Evolutionary conservation across 1,284 basidiomycete species (phyloP), one percentile per base, ranked within the genome.

Genomic region (Ganoderma multipileum): DNA sequence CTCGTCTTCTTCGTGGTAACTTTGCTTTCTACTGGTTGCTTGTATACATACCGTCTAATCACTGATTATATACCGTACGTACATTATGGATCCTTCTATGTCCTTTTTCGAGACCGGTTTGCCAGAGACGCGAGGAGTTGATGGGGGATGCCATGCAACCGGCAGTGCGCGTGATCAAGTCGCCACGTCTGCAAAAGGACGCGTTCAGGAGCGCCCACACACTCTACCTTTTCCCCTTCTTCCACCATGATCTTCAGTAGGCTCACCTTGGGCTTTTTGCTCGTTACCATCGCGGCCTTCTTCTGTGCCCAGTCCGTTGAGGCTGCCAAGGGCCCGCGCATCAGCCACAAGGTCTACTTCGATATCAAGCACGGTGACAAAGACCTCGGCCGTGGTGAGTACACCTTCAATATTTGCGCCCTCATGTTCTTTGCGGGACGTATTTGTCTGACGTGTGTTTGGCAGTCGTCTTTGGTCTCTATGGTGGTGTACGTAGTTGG

Each of bases 271-370:
- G 84, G 86, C 58, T 85, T 93, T 69, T 75, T 93, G 70, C 78
- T 91, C 69, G 81, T 92, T 66, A 86, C 92, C 60, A 70, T 95
- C 68, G 86, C 86, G 18, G 89, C 92, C 0, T 83, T 95, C 74
- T 89, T 92, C 80, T 92, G 85, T 74, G 87, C 84, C 41, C 88
- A 87, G 76, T 86, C 85, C 61, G 92, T 83, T 23, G 91, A 93
- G 75, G 92, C 91, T n/a, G 86, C 86, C 18, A 94, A 92, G 74
- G 89, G 91, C 20, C 96, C 96, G 20, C 90, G 87, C 83, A 91
- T 98, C 77, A 97, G 96, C 62, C 83, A 94, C 88, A 95, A 93
- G 83, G 93, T 98, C 76, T 98, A 91, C 86, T 98, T 98, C 77
- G 96, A 98, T 81, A 91, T 98, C 71, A 90, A 93, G 76, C 95